A percentile compares a stretch with the other conserved stretches of the same genome.
Evolutionary conservation across 768 basidiomycete species (phyloP).

Genomic region (Lepiota venenata): DNA sequence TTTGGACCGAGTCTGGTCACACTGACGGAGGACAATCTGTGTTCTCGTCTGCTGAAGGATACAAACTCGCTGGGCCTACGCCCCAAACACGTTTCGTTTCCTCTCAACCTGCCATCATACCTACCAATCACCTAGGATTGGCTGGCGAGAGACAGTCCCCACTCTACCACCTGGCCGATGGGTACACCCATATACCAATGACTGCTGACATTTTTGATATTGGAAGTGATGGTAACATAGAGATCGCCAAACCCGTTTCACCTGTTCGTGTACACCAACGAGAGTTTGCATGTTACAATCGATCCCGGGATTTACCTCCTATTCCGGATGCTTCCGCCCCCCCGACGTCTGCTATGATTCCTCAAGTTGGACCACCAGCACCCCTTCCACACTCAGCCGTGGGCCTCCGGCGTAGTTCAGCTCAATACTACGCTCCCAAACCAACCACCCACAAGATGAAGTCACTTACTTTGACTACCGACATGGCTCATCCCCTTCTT

Average conservation of each 20-base stretch:
- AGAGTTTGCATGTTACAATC: neutral
- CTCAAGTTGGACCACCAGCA: neutral
- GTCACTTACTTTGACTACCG: neutral
- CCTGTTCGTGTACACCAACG: neutral
- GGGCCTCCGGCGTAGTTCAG: slow-evolving; percentile 1
- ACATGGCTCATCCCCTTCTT: neutral
- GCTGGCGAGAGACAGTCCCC: neutral
- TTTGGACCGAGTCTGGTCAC: neutral
- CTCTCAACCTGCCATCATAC: neutral
- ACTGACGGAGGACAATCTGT: neutral
- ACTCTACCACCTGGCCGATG: slow-evolving; percentile 1
- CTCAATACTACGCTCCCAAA: neutral
- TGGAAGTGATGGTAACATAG: neutral
- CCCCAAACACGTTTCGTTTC: neutral
- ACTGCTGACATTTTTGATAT: neutral
- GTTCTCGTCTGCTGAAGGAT: slow-evolving; percentile 1
- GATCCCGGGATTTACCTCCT: neutral
- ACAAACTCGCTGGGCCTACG: neutral
- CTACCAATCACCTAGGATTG: neutral
- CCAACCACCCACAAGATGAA: neutral
- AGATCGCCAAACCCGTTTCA: neutral
- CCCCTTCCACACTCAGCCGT: neutral
- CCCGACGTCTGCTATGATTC: neutral
- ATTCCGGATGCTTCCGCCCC: neutral
- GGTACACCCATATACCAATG: neutral